Conservation (phyloP, 805 yeast species). For the Ogataea zsoltii region DNA sequence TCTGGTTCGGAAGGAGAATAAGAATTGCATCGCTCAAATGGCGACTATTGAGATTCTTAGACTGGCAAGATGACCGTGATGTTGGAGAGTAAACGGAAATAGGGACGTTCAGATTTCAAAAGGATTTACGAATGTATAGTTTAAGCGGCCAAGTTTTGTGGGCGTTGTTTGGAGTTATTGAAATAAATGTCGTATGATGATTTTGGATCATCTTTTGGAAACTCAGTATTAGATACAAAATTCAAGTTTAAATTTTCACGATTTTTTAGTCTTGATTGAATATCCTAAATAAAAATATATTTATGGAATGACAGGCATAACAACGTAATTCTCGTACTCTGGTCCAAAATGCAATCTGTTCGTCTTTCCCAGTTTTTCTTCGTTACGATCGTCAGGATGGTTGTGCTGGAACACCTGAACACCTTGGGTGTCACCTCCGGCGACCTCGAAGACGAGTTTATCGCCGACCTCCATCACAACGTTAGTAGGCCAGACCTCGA, state of each 20-base stretch:
- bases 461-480: slow-evolving; percentile 11
- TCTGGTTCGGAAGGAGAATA: slow-evolving; percentile 11
- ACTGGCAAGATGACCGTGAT: slow-evolving; percentile 10
- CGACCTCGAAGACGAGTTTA: slow-evolving; percentile 9
- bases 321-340: slow-evolving; percentile 9
- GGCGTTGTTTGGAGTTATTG: too few species aligned
- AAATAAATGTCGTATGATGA: too few species aligned
- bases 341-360: slow-evolving; percentile 11
- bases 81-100: slow-evolving; percentile 11
- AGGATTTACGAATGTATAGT: too few species aligned
- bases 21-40: slow-evolving; percentile 11
- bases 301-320: slow-evolving; percentile 7
- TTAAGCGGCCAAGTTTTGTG: too few species aligned
- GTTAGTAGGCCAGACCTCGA: slow-evolving; percentile 14
- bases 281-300: too few species aligned
- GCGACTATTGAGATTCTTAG: slow-evolving; percentile 3
- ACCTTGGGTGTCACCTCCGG: slow-evolving; percentile 15
- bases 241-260: too few species aligned
- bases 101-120: too few species aligned
- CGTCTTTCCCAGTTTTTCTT: slow-evolving; percentile 7
- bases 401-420: slow-evolving; percentile 10
- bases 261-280: too few species aligned
- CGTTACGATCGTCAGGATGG: slow-evolving; percentile 14
- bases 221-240: too few species aligned
- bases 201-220: too few species aligned